phyloP scores from a whole-genome alignment of 2,329 filamentous ascomycete genomes.

The Xylaria polymorpha region DNA sequence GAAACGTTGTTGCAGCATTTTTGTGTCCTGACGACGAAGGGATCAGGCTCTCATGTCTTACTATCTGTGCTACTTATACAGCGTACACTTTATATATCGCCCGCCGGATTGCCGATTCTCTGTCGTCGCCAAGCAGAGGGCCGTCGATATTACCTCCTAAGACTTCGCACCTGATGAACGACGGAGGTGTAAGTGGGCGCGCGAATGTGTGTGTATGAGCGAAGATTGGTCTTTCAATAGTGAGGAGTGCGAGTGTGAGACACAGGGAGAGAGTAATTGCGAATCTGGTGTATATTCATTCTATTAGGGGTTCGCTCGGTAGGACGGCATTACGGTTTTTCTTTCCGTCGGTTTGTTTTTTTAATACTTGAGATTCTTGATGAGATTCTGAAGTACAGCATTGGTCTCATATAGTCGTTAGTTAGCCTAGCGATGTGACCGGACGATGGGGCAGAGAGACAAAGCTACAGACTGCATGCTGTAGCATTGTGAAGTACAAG shows the following conservation, averaged over 20 bases:
- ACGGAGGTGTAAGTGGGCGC: conserved; percentile 8
- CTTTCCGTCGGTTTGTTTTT: conserved; percentile 43
- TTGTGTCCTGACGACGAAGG: conserved; percentile 35
- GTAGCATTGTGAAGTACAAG: conserved; percentile 42
- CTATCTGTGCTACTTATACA: conserved; percentile 27
- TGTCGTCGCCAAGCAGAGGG: conserved; percentile 14
- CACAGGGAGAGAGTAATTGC: conserved; percentile 30
- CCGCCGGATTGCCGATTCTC: conserved; percentile 12
- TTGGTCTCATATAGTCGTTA: conserved; percentile 42
- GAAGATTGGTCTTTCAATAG: conserved; percentile 27
- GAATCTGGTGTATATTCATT: conserved; percentile 47
- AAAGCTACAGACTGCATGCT: conserved; percentile 41
- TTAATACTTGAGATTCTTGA: conserved; percentile 49
- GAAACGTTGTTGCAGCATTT: conserved; percentile 35
- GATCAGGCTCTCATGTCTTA: conserved; percentile 33
- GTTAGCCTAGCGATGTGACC: conserved; percentile 35
- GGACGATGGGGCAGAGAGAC: conserved; percentile 35
- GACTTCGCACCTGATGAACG: conserved; percentile 8
- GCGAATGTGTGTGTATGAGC: conserved; percentile 18
- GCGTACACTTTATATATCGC: conserved; percentile 11
- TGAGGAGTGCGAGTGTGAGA: conserved; percentile 18
- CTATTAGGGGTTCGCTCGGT: conserved; percentile 45
- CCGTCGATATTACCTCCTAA: conserved; percentile 3
- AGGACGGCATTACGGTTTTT: conserved; percentile 44
- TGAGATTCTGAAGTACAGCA: conserved; percentile 41